Percentiles rank a stretch among this genome's conserved stretches.
These are phyloP conservation scores for Aureobasidium lini DNA, from an alignment of 2,329 filamentous ascomycete genomes.

Conservation along the genomic window DNA sequence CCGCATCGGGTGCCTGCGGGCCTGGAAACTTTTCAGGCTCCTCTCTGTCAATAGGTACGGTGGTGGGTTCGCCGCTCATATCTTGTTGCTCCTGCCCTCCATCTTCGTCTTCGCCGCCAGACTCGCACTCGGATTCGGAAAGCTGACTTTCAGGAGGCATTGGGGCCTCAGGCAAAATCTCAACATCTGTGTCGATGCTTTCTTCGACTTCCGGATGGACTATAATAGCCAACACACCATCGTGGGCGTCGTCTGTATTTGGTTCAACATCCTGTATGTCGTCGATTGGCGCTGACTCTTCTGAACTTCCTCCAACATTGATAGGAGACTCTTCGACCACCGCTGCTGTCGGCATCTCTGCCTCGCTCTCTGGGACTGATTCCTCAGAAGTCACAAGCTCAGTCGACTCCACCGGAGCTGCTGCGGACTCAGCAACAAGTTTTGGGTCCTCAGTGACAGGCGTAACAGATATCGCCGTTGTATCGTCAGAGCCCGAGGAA, in stretches of 20 bases:
- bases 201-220: neutral
- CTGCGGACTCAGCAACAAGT: neutral
- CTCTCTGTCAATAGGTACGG: too few relatives aligned
- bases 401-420: neutral
- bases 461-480: too few relatives aligned
- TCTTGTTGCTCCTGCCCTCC: neutral
- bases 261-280: too few relatives aligned
- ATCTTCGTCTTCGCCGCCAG: neutral
- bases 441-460: neutral
- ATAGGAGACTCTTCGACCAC: neutral
- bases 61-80: neutral
- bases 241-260: neutral
- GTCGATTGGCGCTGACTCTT: too few relatives aligned
- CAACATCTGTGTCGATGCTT: too few relatives aligned
- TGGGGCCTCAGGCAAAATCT: neutral
- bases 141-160: neutral
- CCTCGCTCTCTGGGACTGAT: neutral
- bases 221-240: too few relatives aligned
- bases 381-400: neutral
- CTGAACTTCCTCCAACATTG: neutral
- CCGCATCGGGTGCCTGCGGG: too few relatives aligned
- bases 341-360: neutral
- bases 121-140: fast-evolving
- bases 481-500: neutral
- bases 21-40: too few relatives aligned